Evolutionary conservation across 1,139 yeast species (phyloP).

Genomic region (Diutina catenulata): DNA sequence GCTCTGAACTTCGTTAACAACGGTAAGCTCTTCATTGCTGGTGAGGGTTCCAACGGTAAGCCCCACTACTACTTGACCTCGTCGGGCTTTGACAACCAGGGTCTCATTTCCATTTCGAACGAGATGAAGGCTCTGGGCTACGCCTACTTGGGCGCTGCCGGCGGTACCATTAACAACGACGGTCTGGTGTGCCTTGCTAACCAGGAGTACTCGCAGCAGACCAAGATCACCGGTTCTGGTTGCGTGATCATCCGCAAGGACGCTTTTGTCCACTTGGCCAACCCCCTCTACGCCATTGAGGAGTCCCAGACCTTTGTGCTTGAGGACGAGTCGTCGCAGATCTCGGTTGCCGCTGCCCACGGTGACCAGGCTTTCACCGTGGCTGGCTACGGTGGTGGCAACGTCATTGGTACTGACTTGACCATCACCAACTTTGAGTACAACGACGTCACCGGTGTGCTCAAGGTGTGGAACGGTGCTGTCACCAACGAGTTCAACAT

Average conservation of each 20-base stretch:
- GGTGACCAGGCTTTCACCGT: constrained; percentile 13
- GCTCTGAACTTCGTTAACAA: background rate
- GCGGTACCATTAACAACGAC: constrained; percentile 6
- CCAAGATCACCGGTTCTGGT: constrained; percentile 6
- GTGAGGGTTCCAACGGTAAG: constrained; percentile 1
- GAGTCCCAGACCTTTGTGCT: background rate
- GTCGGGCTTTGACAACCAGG: constrained; percentile 3
- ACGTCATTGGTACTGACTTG: constrained; percentile 12
- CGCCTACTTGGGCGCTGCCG: constrained; percentile 1
- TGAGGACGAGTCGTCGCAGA: background rate
- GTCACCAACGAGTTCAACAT: constrained; percentile 11
- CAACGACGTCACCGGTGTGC: constrained; percentile 13
- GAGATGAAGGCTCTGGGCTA: background rate
- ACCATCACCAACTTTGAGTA: constrained; percentile 12
- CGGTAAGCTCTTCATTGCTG: background rate
- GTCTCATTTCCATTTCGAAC: background rate
- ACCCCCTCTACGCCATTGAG: background rate
- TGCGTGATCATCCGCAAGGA: constrained; percentile 6
- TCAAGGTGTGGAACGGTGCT: constrained; percentile 9
- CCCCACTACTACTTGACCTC: constrained; percentile 5
- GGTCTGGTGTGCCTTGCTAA: constrained; percentile 8
- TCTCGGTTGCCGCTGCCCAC: background rate
- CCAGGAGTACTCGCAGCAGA: constrained; percentile 6
- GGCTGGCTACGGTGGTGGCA: constrained; percentile 22
- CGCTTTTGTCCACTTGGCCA: constrained; percentile 6